Evolutionary conservation across 2,329 filamentous ascomycete genomes (phyloP), one percentile per base, ranked within the genome.

Genomic region (Cadophora luteo-olivacea): DNA sequence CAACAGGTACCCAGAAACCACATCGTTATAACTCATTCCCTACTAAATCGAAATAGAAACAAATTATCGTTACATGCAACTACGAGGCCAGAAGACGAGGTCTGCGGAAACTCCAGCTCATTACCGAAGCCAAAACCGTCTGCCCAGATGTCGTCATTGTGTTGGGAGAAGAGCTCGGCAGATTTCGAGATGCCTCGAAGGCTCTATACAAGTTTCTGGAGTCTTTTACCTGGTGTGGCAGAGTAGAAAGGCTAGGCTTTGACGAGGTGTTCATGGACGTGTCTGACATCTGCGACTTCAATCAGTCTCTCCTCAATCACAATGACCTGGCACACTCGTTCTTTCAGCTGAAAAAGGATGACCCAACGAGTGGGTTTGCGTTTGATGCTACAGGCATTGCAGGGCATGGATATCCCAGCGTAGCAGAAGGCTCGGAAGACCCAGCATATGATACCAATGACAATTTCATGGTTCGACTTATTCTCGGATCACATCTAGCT

Each of bases 1-100:
- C 76, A 77, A 68, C 76, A 77, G 72, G 76, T 77, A 73, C 66
- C 12, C 58, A 41, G 62, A 58, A 64, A 36, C 63, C 57, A 61
- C 64, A 45, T 22, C 5, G 29, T 22, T 55, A 32, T 25, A 36
- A n/a, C 19, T 45, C 22, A 38, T 49, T 24, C 63, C n/a, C 58
- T 54, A 54, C 66, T 93, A 92, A 94, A 79, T 55, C 49, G 25
- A 36, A 51, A 25, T 36, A 76, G 74, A 77, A 77, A 65, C 74
- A 76, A 78, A 97, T 97, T 66, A 85, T 96, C 51, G 93, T 94
- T 25, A 97, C 94, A 4, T 97, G 93, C 85, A 98, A 98, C 81
- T 98, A 98, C 79, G 92, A 92, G 77, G 95, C 95, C 25, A 89
- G 95, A 45, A 83, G 88, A 63, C 86, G 81, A n/a, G 89, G 88